A percentile compares a stretch with the other conserved stretches of the same genome.
phyloP scores from a whole-genome alignment of 495 filamentous ascomycete genomes.

The Tuber brumale region DNA sequence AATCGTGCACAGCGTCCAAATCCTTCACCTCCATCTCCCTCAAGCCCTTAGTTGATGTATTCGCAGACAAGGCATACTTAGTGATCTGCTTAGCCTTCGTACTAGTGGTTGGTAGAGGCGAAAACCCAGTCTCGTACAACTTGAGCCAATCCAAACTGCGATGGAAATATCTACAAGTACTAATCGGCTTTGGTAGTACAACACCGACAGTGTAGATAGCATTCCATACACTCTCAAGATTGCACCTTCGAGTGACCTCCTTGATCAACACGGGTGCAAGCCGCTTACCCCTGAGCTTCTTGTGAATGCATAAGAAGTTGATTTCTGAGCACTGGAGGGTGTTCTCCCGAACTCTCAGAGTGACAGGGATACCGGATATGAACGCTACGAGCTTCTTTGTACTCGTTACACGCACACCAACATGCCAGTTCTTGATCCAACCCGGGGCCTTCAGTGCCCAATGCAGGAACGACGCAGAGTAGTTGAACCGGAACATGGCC shows the following conservation, averaged over 20 bases:
- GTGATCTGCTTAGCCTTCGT: slow-evolving; percentile 73
- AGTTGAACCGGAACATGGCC: slow-evolving; percentile 95
- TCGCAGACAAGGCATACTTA: slow-evolving; percentile 67
- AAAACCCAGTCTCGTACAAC: slow-evolving; percentile 87
- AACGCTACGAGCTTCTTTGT: slow-evolving; percentile 84
- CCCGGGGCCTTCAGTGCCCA: slow-evolving; percentile 93
- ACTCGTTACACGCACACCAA: slow-evolving; percentile 74
- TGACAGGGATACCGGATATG: slow-evolving; percentile 82
- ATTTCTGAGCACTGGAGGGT: slow-evolving; percentile 76
- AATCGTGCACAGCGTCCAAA: slow-evolving; percentile 62
- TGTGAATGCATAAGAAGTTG: slow-evolving; percentile 97
- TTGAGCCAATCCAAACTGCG: slow-evolving; percentile 91
- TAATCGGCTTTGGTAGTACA: slow-evolving; percentile 80
- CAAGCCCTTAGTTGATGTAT: slow-evolving; percentile 64
- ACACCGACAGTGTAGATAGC: slow-evolving; percentile 92
- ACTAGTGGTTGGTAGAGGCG: slow-evolving; percentile 67
- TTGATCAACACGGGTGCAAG: slow-evolving; percentile 91
- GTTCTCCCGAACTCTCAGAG: slow-evolving; percentile 70
- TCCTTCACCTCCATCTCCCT: slow-evolving; percentile 78
- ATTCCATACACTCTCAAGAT: slow-evolving; percentile 75
- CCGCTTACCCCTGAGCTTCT: slow-evolving; percentile 89
- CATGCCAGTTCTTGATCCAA: slow-evolving; percentile 94
- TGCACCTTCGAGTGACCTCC: slow-evolving; percentile 87
- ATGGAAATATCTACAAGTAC: slow-evolving; percentile 91
- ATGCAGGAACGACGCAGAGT: slow-evolving; percentile 77